Evolutionary conservation across 2,329 filamentous ascomycete genomes (phyloP).

Genomic region (Aspergillus sp.): DNA sequence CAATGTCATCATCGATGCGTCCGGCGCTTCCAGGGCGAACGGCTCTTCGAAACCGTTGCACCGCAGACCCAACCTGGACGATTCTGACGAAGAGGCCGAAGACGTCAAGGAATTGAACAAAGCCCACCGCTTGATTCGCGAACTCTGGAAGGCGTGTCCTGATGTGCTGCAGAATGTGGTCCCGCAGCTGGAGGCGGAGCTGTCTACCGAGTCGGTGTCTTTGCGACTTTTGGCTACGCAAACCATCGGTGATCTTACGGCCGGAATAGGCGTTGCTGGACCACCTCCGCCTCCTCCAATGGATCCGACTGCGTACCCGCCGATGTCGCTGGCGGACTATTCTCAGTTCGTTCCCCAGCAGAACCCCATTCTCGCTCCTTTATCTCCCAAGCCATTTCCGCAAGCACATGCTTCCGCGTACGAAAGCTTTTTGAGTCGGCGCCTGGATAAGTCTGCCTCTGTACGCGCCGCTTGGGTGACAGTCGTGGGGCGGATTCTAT

Average conservation of each 20-base stretch:
- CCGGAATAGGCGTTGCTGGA: slow-evolving; percentile 85
- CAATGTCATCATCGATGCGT: slow-evolving; percentile 87
- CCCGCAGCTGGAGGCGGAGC: slow-evolving; percentile 83
- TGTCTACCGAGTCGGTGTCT: slow-evolving; percentile 80
- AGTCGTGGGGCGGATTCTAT: slow-evolving; percentile 71
- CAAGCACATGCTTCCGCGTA: slow-evolving; percentile 72
- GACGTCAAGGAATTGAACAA: slow-evolving; percentile 83
- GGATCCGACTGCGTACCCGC: slow-evolving; percentile 79
- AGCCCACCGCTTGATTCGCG: slow-evolving; percentile 78
- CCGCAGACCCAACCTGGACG: slow-evolving; percentile 44
- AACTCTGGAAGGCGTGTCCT: slow-evolving; percentile 88
- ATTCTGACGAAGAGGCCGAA: slow-evolving; percentile 62
- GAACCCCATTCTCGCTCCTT: slow-evolving; percentile 66
- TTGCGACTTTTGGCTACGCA: slow-evolving; percentile 82
- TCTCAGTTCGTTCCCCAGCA: slow-evolving; percentile 42
- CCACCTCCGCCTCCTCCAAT: slow-evolving; percentile 62
- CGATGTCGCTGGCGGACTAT: slow-evolving; percentile 38
- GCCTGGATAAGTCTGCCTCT: slow-evolving; percentile 72
- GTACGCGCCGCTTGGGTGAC: slow-evolving; percentile 83
- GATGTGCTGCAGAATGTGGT: slow-evolving; percentile 85
- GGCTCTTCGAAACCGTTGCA: slow-evolving; percentile 42
- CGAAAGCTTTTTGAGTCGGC: slow-evolving; percentile 72
- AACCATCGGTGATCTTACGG: slow-evolving; percentile 88
- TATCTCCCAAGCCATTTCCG: slow-evolving; percentile 81
- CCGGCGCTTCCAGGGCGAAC: slow-evolving; percentile 46